Evolutionary conservation across 306 rosid genomes (phyloP).

Genomic region (Lathyrus sativus): DNA sequence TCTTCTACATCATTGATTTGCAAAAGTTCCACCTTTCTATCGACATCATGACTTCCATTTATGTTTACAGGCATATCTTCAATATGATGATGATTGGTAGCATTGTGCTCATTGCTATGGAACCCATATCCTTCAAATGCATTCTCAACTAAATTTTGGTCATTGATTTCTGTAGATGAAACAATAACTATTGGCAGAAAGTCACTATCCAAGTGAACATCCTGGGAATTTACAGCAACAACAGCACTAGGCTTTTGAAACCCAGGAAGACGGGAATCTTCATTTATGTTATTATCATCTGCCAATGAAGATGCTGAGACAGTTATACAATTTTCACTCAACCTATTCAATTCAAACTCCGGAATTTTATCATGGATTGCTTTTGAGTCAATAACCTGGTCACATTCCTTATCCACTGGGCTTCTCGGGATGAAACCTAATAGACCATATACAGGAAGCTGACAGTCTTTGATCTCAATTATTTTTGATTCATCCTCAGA

Average conservation of each 20-base stretch:
- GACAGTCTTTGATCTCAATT: constrained; percentile 37
- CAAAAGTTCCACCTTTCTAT: constrained; percentile 33
- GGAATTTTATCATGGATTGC: constrained; percentile 12
- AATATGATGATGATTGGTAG: constrained; percentile 31
- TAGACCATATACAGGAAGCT: constrained; percentile 31
- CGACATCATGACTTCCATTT: constrained; percentile 39
- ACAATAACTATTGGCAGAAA: constrained; percentile 36
- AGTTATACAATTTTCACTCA: constrained; percentile 24
- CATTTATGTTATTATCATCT: constrained; percentile 33
- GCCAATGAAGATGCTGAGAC: constrained; percentile 26
- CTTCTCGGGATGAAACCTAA: constrained; percentile 28
- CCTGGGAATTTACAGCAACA: constrained; percentile 34
- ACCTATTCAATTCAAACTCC: constrained; percentile 23
- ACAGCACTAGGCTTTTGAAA: constrained; percentile 39
- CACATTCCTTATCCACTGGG: constrained; percentile 27
- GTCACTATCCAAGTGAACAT: constrained; percentile 36
- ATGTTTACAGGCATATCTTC: constrained; percentile 34
- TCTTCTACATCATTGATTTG: constrained; percentile 1
- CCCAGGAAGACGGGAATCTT: constrained; percentile 40
- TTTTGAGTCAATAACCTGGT: constrained; percentile 40
- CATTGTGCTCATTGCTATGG: constrained; percentile 30
- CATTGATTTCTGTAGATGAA: constrained; percentile 40
- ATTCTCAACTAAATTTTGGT: constrained; percentile 34
- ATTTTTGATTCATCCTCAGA: constrained; percentile 35
- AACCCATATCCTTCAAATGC: constrained; percentile 34